A percentile compares a stretch with the other conserved stretches of the same genome.
Evolutionary conservation across 1,284 basidiomycete species (phyloP).

Genomic region (Fistulina hepatica): DNA sequence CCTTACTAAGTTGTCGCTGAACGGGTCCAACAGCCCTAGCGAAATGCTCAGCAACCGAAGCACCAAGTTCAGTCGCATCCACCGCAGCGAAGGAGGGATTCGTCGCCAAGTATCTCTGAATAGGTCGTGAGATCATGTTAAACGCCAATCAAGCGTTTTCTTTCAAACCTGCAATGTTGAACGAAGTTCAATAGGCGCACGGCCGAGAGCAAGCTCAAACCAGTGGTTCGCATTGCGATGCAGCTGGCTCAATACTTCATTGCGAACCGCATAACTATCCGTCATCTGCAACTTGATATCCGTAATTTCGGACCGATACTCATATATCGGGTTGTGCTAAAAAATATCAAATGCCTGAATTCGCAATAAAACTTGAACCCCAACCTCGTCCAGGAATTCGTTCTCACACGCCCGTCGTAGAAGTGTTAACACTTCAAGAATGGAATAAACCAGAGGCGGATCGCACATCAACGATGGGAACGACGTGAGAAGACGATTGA

Average conservation of each 20-base stretch:
- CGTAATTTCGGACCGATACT: slow-evolving; percentile 72
- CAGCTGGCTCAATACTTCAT: slow-evolving; percentile 72
- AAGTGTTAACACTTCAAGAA: slow-evolving; percentile 87
- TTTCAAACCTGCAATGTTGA: slow-evolving; percentile 71
- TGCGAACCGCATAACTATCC: slow-evolving; percentile 81
- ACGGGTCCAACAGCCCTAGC: slow-evolving; percentile 71
- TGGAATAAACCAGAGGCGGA: slow-evolving; percentile 74
- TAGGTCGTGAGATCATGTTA: slow-evolving; percentile 7
- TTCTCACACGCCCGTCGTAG: slow-evolving; percentile 84
- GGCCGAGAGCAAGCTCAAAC: slow-evolving; percentile 76
- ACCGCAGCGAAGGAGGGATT: slow-evolving; percentile 59
- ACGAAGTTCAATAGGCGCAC: slow-evolving; percentile 88
- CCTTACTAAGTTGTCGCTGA: slow-evolving; percentile 67
- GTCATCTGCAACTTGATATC: slow-evolving; percentile 73
- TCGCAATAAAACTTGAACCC: slow-evolving; percentile 1
- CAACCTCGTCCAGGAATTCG: slow-evolving; percentile 84
- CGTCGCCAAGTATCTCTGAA: slow-evolving; percentile 75
- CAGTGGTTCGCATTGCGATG: slow-evolving; percentile 69
- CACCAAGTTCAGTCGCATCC: slow-evolving; percentile 79
- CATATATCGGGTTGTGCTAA: slow-evolving; percentile 82
- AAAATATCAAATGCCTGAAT: slow-evolving; percentile 7
- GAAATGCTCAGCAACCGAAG: slow-evolving; percentile 78
- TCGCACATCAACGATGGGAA: slow-evolving; percentile 95
- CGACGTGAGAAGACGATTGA: slow-evolving; percentile 80
- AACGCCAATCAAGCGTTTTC: neutral